Evolutionary conservation across 1,139 yeast genomes (phyloP), one percentile per base, ranked within the genome.

Genomic region (Lodderomyces jiufengensis): DNA sequence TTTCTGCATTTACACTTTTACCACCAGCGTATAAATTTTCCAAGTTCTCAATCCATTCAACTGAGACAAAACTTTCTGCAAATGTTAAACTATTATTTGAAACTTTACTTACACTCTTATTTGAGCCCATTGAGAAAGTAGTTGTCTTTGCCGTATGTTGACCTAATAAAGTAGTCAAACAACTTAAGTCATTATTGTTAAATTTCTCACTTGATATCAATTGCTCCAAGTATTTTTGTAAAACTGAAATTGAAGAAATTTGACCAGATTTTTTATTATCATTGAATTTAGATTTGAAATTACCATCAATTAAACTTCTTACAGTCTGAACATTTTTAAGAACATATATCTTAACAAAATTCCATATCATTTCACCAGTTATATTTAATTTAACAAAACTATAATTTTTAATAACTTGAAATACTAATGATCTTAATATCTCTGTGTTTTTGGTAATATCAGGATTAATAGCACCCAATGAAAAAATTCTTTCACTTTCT

Each of bases 401-500:
- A 45, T 72, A 68, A 26, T 55, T 55, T 43, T 73, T 73, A 21
- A 82, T 59, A 39, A 77, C 60, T 28, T 66, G 70, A 39, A 81
- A 76, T 2, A 82, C 74, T 50, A 71, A 66, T 0, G 63, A 54
- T 47, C 79, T 66, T 29, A 84, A 55, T 3, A 54, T 40, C 9
- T 63, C 61, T 26, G 79, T 70, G 49, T 80, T 80, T 33, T 61
- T 60, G 23, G 66, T 60, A 28, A 84, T 84, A 38, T 80, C 86
- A 4, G 82, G 80, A 49, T 84, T 84, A 32, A 78, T 77, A 21
- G 79, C 73, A 2, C 92, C 94, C 32, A 84, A 57, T 1, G 87
- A 78, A 34, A 82, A 70, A 5, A 82, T 69, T 52, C 73, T 76
- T 7, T 73, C 67, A 28, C 73, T 60, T 44, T 84, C 90, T 15